These are phyloP conservation scores for Blastocystis sp. DNA, from an alignment of 352 stramenopile species.

Conservation along the genomic window DNA sequence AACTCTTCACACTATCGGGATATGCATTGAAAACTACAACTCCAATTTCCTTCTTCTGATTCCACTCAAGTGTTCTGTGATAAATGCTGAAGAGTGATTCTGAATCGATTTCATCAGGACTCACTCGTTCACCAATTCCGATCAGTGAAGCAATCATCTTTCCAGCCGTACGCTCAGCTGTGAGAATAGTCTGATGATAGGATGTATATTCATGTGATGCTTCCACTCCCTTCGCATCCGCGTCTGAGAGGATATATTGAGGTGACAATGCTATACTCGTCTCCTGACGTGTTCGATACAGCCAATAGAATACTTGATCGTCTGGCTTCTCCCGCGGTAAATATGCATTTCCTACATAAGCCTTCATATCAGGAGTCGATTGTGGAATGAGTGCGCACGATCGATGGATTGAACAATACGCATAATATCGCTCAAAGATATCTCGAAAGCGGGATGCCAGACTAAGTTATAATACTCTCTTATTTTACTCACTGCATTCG, in stretches of 20 bases:
- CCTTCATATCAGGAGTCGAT: neutral
- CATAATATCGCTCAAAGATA: conserved; percentile 21
- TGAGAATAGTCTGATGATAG: conserved; percentile 27
- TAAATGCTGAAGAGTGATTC: conserved; percentile 26
- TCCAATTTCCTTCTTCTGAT: conserved; percentile 59
- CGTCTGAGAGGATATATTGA: neutral
- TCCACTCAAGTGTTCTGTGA: conserved; percentile 46
- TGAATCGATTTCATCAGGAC: conserved; percentile 39
- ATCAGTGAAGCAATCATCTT: conserved; percentile 29
- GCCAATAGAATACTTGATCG: conserved; percentile 32
- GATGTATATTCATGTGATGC: neutral
- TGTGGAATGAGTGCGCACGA: neutral
- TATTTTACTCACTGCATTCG: neutral
- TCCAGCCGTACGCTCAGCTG: neutral
- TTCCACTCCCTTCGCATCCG: neutral
- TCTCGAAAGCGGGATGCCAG: conserved; percentile 1
- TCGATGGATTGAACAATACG: conserved; percentile 18
- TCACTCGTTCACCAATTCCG: conserved; percentile 30
- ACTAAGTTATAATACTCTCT: neutral
- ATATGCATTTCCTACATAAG: neutral
- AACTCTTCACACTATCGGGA: neutral
- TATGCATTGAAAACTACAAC: conserved; percentile 23
- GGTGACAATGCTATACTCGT: neutral
- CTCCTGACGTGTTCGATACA: conserved; percentile 25
- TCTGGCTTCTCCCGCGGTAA: neutral